Evolutionary conservation across 1,284 basidiomycete species (phyloP).

Genomic region (Bjerkandera adusta): DNA sequence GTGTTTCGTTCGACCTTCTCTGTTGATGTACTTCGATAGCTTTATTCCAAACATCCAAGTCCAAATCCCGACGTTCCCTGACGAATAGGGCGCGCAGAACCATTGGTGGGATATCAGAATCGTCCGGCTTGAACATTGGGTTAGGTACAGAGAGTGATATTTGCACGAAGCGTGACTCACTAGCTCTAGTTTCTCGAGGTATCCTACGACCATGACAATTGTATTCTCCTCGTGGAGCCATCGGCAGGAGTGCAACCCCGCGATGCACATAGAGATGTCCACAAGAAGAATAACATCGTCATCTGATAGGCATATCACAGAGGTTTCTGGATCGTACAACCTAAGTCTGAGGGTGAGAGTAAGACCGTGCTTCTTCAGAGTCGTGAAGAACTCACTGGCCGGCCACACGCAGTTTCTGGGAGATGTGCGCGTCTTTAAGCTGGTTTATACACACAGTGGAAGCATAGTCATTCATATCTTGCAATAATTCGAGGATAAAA

Average conservation of each 20-base stretch:
- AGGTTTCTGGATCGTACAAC: conserved; percentile 45
- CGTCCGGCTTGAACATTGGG: conserved; percentile 9
- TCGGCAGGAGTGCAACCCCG: conserved; percentile 25
- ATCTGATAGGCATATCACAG: conserved; percentile 45
- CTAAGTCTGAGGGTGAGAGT: conserved; percentile 41
- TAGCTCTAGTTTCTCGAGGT: conserved; percentile 48
- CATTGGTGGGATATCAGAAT: conserved; percentile 33
- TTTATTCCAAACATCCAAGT: conserved; percentile 43
- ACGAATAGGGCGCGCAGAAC: conserved; percentile 52
- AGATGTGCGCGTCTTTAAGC: not conserved
- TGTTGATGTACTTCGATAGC: conserved; percentile 31
- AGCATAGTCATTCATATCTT: conserved; percentile 3
- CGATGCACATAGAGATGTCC: conserved; percentile 50
- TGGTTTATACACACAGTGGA: conserved; percentile 4
- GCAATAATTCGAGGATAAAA: too few species aligned
- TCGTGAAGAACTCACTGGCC: conserved; percentile 4
- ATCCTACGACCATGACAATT: conserved; percentile 50
- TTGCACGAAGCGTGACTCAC: conserved; percentile 16
- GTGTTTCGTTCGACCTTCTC: too few species aligned
- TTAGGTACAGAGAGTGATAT: not conserved
- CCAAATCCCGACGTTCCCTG: conserved; percentile 42
- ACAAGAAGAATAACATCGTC: conserved; percentile 46
- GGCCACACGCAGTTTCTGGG: conserved; percentile 8
- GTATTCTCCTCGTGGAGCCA: conserved; percentile 55
- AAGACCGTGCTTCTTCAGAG: not conserved